Base-by-base conservation (phyloP, 208 protist genomes). In the Leptomonas pyrrhocoris region DNA sequence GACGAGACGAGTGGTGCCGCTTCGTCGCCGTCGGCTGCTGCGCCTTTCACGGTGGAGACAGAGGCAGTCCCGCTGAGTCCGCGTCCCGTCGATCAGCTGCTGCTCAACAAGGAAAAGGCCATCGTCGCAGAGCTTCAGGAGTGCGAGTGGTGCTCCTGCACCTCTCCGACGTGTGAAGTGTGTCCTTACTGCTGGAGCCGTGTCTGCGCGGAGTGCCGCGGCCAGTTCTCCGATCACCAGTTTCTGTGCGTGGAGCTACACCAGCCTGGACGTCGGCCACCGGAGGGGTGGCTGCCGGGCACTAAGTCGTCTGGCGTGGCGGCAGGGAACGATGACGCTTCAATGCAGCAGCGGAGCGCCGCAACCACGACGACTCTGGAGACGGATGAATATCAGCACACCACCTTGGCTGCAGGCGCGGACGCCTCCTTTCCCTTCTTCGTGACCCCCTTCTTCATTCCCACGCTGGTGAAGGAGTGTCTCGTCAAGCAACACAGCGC, bases 111-210 rank as follows among this genome's bases (percentile, higher is more conserved):
- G 18, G 71, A 77, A 31, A 49, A 21, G 18, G 40, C 65, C 46
- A 53, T 67, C 7, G 70, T 64, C 21, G 64, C 66, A 21, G 68
- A 73, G 46, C 19, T 78, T 15, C 34, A 68, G 2, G 83, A 88
- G 34, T 84, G 79, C 42, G 83, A 84, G 72, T 88, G 78, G 79
- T 84, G 78, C 64, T 84, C 75, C 27, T 53, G 48, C 21, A n/a
- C 65, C 16, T 72, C 77, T 1, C 15, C 62, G 1, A 57, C 74
- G 0, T 80, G 75, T 53, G 45, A 73, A 45, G 68, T 83, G 55
- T 87, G 82, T 43, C 60, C 70, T 15, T 70, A 80, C 59, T 87
- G 82, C 61, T 71, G 59, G 51, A 83, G 77, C 43, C 74, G 66
- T 5, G 45, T 87, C 21, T 87, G 82, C 51, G 57, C 31, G 1